Evolutionary conservation across 306 rosid genomes (phyloP).

Genomic region (Senna siamea): DNA sequence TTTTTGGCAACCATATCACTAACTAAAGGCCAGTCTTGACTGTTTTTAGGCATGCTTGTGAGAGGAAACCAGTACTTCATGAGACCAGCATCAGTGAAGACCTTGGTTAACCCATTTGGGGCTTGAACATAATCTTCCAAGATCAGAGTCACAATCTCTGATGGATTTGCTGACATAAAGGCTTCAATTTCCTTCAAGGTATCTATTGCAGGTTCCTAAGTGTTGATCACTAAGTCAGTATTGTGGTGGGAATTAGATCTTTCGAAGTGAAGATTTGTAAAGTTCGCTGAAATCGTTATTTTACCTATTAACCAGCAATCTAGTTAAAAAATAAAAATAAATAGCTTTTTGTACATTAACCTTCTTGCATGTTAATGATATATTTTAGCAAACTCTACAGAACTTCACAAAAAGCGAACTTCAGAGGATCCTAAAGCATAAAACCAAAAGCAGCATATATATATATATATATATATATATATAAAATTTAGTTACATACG

Average conservation of each 20-base stretch:
- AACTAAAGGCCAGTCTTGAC: slow-evolving; percentile 82
- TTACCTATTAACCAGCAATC: no score
- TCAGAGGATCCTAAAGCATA: no score
- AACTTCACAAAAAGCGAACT: no score
- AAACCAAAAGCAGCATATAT: not conserved
- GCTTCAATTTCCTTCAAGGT: slow-evolving; percentile 74
- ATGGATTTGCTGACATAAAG: slow-evolving; percentile 68
- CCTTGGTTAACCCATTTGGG: slow-evolving; percentile 77
- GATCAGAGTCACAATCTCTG: slow-evolving; percentile 82
- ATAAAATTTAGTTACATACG: slow-evolving; percentile 49
- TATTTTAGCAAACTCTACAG: no score
- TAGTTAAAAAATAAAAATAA: no score
- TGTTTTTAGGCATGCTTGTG: slow-evolving; percentile 70
- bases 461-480: no score
- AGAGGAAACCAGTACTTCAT: slow-evolving; percentile 86
- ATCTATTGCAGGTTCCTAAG: slow-evolving; percentile 75
- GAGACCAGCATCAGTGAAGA: slow-evolving; percentile 66
- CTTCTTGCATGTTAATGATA: no score
- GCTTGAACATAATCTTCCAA: slow-evolving; percentile 89
- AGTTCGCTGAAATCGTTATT: no score
- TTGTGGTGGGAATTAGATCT: no score
- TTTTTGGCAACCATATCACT: slow-evolving; percentile 79
- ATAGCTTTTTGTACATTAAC: no score
- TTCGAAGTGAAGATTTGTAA: no score
- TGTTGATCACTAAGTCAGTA: not conserved